These are phyloP conservation scores for Podila epicladia DNA, from an alignment of 192 early-diverging fungal genomes.

Conservation along the genomic window DNA sequence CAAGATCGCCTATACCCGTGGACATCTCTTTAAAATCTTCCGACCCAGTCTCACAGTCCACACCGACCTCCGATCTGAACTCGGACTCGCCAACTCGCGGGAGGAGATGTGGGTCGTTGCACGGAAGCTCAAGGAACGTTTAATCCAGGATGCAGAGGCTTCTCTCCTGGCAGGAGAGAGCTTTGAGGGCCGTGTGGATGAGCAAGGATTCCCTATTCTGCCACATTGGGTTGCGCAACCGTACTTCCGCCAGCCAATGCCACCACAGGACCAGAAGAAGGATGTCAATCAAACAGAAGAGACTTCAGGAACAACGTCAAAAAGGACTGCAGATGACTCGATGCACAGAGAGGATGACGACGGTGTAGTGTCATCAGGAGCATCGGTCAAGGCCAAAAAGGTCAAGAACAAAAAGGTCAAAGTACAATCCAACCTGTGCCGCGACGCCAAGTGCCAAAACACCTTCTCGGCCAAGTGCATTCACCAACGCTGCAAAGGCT, in stretches of 20 bases:
- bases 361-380: neutral
- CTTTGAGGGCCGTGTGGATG: conserved; percentile 48
- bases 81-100: conserved; percentile 68
- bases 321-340: conserved; percentile 30
- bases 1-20: conserved; percentile 72
- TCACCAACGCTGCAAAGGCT: conserved; percentile 36
- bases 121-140: conserved; percentile 62
- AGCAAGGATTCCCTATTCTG: conserved; percentile 64
- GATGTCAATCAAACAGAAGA: neutral
- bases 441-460: conserved; percentile 21
- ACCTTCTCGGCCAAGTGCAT: conserved; percentile 30
- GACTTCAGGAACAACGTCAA: neutral
- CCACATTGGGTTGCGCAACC: conserved; percentile 81
- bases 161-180: conserved; percentile 11
- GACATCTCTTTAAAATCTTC: conserved; percentile 95
- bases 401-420: neutral
- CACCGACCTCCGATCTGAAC: conserved; percentile 79
- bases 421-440: conserved; percentile 9
- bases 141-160: conserved; percentile 49
- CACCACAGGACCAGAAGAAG: conserved; percentile 14
- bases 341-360: conserved; percentile 22
- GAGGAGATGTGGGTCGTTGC: conserved; percentile 71
- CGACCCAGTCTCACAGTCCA: conserved; percentile 76
- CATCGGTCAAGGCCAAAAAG: neutral
- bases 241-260: conserved; percentile 64